Base-by-base conservation (phyloP, 2,329 filamentous ascomycete genomes). In the Lasiodiplodia sp. region DNA sequence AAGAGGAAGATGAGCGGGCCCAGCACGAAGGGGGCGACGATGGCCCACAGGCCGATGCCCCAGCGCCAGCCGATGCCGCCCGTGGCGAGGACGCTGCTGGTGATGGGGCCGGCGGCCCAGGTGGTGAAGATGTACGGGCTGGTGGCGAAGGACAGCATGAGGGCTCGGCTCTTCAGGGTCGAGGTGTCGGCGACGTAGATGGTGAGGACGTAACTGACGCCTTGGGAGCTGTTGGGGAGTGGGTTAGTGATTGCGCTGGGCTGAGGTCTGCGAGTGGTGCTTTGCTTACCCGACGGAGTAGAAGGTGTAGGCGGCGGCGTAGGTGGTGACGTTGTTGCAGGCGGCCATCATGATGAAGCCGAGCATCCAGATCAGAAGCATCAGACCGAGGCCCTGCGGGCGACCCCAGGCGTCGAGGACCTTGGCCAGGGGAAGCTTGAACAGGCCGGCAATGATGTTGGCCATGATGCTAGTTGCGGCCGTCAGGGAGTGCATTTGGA, bases 181-280 rank as follows among this genome's bases (percentile, higher is more conserved):
- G 90, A 89, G 1, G 87, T 89, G 71, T 91, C 89, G n/a, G 89
- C 87, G 66, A 90, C 86, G 71, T 91, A 87, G n/a, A 91, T 85
- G 69, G 84, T 85, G 21, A 91, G 79, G 28, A 84, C 83, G 72
- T 89, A 90, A 64, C 82, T 84, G 25, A 91, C 77, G 5, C 87
- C 87, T 6, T 85, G 83, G 53, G 75, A 75, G 4, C 62, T 53
- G 62, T 21, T n/a, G 67, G 85, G 23, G 11, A 31, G 78, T 18
- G 14, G 23, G 0, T 52, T 1, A 63, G 31, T 52, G 3, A 23
- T 7, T 8, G 4, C 8, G n/a, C n/a, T 21, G n/a, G 44, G 7
- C 0, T 14, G 28, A 25, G 31, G 8, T 10, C 1, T 5, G 16
- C 2, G 2, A 14, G 21, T 12, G 34, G 23, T 11, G 23, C 53